These are phyloP conservation scores for Penicillium crustosum DNA, from an alignment of 2,329 filamentous ascomycete species.

Conservation along the genomic window DNA sequence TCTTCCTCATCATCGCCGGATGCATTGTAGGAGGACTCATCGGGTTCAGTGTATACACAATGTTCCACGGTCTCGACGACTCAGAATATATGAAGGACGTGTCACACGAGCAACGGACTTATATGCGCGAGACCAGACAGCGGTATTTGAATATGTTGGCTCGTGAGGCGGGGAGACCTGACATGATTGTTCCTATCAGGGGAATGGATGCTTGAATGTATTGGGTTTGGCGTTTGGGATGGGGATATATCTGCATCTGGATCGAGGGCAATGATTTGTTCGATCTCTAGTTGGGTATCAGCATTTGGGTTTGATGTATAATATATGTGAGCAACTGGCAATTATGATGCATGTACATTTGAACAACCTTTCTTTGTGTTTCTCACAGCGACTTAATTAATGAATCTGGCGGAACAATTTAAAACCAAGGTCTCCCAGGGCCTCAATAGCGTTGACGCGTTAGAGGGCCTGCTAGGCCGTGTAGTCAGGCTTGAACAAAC, in stretches of 20 bases:
- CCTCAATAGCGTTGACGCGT: no score
- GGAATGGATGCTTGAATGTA: constrained; percentile 14
- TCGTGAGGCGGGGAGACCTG: constrained; percentile 18
- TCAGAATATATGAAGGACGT: constrained; percentile 13
- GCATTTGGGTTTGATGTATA: not conserved
- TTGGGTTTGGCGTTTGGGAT: not conserved
- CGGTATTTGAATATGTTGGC: constrained; percentile 26
- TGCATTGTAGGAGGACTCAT: constrained; percentile 27
- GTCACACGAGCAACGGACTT: constrained; percentile 27
- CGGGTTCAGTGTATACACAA: constrained; percentile 20
- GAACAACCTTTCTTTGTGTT: no score
- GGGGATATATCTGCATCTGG: not conserved
- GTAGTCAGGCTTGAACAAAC: no score
- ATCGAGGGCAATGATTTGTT: not conserved
- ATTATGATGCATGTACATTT: not conserved
- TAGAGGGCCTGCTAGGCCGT: no score
- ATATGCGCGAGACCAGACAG: constrained; percentile 31
- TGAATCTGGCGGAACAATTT: no score
- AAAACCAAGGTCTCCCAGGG: no score
- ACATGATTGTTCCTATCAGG: constrained; percentile 22
- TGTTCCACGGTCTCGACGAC: constrained; percentile 26
- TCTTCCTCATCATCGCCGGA: constrained; percentile 29
- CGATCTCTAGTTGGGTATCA: not conserved
- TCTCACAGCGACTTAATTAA: no score
- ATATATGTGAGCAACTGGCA: not conserved